Evolutionary conservation across 108 stramenopile genomes (phyloP).

Genomic region (Cyclotella atomus): DNA sequence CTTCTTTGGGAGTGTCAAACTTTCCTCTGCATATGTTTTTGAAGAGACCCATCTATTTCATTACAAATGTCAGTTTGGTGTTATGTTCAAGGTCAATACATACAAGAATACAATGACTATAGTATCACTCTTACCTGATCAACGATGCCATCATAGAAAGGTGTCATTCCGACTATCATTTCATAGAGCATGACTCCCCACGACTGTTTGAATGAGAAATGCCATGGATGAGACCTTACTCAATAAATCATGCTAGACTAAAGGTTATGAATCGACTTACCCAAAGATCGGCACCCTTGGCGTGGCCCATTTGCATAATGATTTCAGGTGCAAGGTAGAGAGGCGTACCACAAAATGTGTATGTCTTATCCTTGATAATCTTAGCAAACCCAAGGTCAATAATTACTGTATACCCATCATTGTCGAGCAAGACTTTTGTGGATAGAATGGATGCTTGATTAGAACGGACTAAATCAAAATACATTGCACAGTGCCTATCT

Average conservation of each 20-base stretch:
- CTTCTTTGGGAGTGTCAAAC: conserved; percentile 53
- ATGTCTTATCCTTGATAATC: conserved; percentile 83
- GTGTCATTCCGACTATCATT: conserved; percentile 86
- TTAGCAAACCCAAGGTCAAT: conserved; percentile 95
- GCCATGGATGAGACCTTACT: background rate
- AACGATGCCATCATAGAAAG: conserved; percentile 75
- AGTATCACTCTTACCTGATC: conserved; percentile 51
- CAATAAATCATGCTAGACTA: conserved; percentile 10
- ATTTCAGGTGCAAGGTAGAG: conserved; percentile 97
- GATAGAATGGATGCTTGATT: too few relatives aligned
- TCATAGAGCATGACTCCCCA: conserved; percentile 96
- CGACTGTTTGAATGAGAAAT: conserved; percentile 46
- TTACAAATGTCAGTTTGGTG: background rate
- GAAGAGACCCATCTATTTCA: conserved; percentile 64
- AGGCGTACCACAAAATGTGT: conserved; percentile 95
- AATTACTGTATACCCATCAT: conserved; percentile 87
- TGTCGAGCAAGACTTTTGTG: conserved; percentile 89
- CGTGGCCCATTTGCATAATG: conserved; percentile 93
- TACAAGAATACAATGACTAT: background rate
- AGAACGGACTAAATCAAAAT: too few relatives aligned
- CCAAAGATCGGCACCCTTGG: conserved; percentile 97
- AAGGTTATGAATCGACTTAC: conserved; percentile 12
- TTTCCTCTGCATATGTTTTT: conserved; percentile 78
- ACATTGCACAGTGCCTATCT: too few relatives aligned
- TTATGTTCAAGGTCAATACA: background rate